Percentiles rank a stretch among this genome's conserved stretches.
Conservation (phyloP, 306 rosid genomes). For the Rubus idaeus region DNA sequence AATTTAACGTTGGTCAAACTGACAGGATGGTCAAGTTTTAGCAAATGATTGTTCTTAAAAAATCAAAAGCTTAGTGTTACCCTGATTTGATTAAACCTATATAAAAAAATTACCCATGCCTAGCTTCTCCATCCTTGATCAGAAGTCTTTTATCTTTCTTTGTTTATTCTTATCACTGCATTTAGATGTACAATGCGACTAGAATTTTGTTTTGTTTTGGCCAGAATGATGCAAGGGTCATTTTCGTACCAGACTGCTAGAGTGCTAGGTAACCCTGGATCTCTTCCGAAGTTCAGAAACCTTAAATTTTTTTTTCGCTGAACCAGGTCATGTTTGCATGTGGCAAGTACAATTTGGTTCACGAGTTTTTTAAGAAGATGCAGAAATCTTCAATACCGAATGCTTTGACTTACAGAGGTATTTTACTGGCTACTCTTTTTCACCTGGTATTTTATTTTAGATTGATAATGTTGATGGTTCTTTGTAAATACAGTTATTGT, state of each 20-base stretch:
- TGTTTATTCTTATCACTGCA: not conserved
- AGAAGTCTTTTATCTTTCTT: not conserved
- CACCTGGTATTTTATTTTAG: conserved; percentile 11
- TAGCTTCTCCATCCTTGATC: not conserved
- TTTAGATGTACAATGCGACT: not conserved
- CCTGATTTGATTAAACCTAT: not conserved
- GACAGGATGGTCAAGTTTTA: not conserved
- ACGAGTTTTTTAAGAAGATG: conserved; percentile 83
- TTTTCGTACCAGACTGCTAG: not conserved
- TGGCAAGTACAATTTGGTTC: conserved; percentile 92
- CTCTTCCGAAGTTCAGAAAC: conserved; percentile 8
- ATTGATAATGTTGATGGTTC: conserved; percentile 31
- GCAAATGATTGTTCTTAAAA: not conserved
- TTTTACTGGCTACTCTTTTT: conserved; percentile 16
- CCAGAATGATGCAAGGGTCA: conserved; percentile 7
- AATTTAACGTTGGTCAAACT: not conserved
- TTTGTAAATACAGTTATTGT: conserved; percentile 65
- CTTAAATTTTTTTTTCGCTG: conserved; percentile 28
- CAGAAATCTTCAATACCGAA: conserved; percentile 76
- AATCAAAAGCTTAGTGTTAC: not conserved
- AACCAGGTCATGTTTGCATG: conserved; percentile 89
- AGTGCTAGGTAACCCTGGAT: conserved; percentile 3
- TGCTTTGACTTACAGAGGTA: conserved; percentile 92
- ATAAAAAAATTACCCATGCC: not conserved
- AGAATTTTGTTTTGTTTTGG: not conserved